These are phyloP conservation scores for Schwanniomyces pseudopolymorphus DNA, from an alignment of 805 yeast genomes.

Conservation along the genomic window DNA sequence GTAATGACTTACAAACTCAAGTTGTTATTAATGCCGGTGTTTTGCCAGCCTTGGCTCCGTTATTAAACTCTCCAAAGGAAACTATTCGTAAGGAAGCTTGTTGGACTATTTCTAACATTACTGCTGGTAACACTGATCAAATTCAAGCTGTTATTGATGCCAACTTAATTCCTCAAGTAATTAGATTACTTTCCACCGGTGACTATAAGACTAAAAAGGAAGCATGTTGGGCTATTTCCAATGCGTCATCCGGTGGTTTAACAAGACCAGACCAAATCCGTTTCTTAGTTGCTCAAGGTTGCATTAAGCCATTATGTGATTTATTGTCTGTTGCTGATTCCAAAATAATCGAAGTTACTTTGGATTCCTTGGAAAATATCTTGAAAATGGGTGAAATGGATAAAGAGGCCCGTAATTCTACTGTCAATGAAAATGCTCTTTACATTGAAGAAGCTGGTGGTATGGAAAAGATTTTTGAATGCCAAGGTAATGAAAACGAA, in stretches of 20 bases:
- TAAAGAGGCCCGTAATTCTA: constrained; percentile 68
- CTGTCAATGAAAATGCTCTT: constrained; percentile 82
- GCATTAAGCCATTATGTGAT: constrained; percentile 96
- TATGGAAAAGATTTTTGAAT: constrained; percentile 90
- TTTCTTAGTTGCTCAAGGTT: constrained; percentile 90
- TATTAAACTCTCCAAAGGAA: constrained; percentile 83
- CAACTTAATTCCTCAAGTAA: constrained; percentile 87
- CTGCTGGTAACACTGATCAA: constrained; percentile 95
- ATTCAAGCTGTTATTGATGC: constrained; percentile 96
- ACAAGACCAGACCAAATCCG: constrained; percentile 90
- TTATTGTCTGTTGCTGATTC: constrained; percentile 83
- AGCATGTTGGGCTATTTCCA: constrained; percentile 99
- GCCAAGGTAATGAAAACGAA: constrained; percentile 90
- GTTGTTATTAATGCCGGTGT: constrained; percentile 92
- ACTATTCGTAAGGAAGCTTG: constrained; percentile 95
- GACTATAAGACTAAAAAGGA: constrained; percentile 97
- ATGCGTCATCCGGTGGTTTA: constrained; percentile 95
- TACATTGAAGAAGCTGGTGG: constrained; percentile 98
- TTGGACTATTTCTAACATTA: constrained; percentile 97
- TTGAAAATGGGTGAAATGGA: constrained; percentile 93
- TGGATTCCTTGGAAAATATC: constrained; percentile 93
- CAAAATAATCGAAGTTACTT: constrained; percentile 89
- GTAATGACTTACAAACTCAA: constrained; percentile 94
- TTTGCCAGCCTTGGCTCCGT: constrained; percentile 75
- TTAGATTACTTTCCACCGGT: constrained; percentile 73